Base-by-base conservation (phyloP, 2,329 filamentous ascomycete genomes). In the Emmonsiellopsis sp. region DNA sequence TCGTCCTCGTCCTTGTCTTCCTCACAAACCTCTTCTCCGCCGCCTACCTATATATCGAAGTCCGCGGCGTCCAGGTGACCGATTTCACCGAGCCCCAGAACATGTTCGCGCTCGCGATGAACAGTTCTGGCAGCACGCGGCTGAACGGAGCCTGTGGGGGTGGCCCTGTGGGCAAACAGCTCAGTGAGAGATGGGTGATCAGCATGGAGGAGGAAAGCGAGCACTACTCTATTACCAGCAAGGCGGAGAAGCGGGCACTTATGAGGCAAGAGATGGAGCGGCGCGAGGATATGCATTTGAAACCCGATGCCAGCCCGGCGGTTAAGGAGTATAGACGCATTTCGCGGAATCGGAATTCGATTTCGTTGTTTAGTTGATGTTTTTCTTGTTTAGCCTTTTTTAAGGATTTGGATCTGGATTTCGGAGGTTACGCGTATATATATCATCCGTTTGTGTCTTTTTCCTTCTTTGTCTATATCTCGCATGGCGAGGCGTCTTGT, bases 61-160 rank as follows among this genome's bases (percentile, higher is more conserved):
- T 77, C 57, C 64, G 72, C 5, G 72, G 72, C 0, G 80, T 81
- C 0, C 77, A 88, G 21, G 80, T 92, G 6, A 90, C 85, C 0
- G 88, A 92, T 69, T 90, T 86, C 63, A 87, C 83, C 0, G 87
- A 92, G 61, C 85, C 87, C 0, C 81, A 85, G 52, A 90, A 90
- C 63, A 71, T 90, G 2, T 90, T 91, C 61, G 75, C 82, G 0
- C 69, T 90, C 0, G 84, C 86, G 2, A 74, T 91, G 51, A 89
- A 89, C 62, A 79, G 74, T 31, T 81, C 81, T 0, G 75, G 77
- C 0, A 76, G 71, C 5, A 63, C 73, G 2, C 66, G 72, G 3
- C 59, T 84, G n/a, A 70, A 73, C 0, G 82, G 81, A 0, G 75
- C 72, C 6, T 83, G 80, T 61, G 81, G 79, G 1, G 75, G 71